Evolutionary conservation across 805 yeast genomes (phyloP).

Genomic region (Henningerozyma blattae): DNA sequence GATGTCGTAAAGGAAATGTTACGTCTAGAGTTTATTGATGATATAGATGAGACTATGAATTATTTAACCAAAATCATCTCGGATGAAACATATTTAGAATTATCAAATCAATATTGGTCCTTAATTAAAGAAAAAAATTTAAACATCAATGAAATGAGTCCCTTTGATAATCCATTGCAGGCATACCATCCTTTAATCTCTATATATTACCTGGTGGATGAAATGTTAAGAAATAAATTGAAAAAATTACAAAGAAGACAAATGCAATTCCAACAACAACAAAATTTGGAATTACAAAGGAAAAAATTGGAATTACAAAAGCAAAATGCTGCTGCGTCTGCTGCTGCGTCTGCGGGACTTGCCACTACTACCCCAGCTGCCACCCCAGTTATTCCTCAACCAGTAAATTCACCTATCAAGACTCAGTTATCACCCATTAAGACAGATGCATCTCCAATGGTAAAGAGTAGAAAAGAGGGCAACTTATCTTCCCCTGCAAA

Average conservation of each 20-base stretch:
- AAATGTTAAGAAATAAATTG: constrained; percentile 61
- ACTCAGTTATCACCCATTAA: background rate
- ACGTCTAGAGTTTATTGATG: constrained; percentile 64
- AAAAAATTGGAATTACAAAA: background rate
- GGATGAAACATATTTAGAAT: constrained; percentile 44
- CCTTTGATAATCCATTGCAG: constrained; percentile 58
- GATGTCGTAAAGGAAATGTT: constrained; percentile 67
- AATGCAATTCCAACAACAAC: constrained; percentile 13
- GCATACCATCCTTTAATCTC: constrained; percentile 85
- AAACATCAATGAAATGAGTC: constrained; percentile 1
- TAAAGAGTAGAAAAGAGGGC: no score
- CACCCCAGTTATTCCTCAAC: background rate
- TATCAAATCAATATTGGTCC: constrained; percentile 21
- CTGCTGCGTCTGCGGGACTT: background rate
- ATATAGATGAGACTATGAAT: constrained; percentile 40
- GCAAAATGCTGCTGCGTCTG: background rate
- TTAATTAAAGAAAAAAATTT: constrained; percentile 5
- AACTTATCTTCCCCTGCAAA: no score
- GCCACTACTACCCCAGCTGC: background rate
- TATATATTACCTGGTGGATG: constrained; percentile 75
- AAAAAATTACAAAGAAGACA: constrained; percentile 32
- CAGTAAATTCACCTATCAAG: background rate
- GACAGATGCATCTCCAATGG: no score
- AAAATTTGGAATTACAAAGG: constrained; percentile 1
- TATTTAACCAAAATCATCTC: constrained; percentile 47